phyloP scores from a whole-genome alignment of 1,284 basidiomycete genomes.

The Testicularia cyperi region DNA sequence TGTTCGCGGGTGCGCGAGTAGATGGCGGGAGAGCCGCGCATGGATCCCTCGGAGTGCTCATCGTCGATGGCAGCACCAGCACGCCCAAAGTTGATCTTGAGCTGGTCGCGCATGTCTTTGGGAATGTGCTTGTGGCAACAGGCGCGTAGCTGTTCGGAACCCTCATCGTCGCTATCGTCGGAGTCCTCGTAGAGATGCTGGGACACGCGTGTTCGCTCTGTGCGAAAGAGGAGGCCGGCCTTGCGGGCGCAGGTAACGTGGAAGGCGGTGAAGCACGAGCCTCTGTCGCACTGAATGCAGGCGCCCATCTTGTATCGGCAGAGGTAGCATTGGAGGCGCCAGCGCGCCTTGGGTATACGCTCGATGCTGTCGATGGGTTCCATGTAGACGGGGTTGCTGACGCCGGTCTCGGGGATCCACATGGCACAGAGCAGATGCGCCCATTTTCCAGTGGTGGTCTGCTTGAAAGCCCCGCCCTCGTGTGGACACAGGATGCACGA shows the following conservation, averaged over 20 bases:
- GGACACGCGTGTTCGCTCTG: constrained; percentile 38
- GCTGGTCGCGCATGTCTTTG: constrained; percentile 18
- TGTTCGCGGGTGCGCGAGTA: constrained; percentile 33
- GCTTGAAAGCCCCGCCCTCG: constrained; percentile 97
- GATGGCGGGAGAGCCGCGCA: constrained; percentile 21
- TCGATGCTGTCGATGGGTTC: constrained; percentile 93
- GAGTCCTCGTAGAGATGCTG: constrained; percentile 35
- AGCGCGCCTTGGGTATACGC: constrained; percentile 82
- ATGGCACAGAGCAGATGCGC: constrained; percentile 95
- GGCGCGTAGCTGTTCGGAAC: constrained; percentile 37
- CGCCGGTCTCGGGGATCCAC: constrained; percentile 93
- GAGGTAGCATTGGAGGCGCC: constrained; percentile 85
- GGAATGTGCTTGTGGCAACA: constrained; percentile 57
- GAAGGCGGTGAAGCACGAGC: constrained; percentile 87
- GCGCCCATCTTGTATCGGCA: constrained; percentile 82
- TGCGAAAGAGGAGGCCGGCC: constrained; percentile 49
- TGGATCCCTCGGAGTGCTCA: constrained; percentile 20
- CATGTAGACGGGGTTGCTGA: constrained; percentile 96
- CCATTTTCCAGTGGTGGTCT: constrained; percentile 90
- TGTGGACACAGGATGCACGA: constrained; percentile 91
- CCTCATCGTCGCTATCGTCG: constrained; percentile 36
- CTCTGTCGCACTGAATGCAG: constrained; percentile 94
- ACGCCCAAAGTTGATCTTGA: constrained; percentile 33
- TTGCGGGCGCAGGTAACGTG: constrained; percentile 87
- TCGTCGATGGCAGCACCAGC: constrained; percentile 15